Evolutionary conservation across 768 basidiomycete species (phyloP).

Genomic region (Boletus sensibilis): DNA sequence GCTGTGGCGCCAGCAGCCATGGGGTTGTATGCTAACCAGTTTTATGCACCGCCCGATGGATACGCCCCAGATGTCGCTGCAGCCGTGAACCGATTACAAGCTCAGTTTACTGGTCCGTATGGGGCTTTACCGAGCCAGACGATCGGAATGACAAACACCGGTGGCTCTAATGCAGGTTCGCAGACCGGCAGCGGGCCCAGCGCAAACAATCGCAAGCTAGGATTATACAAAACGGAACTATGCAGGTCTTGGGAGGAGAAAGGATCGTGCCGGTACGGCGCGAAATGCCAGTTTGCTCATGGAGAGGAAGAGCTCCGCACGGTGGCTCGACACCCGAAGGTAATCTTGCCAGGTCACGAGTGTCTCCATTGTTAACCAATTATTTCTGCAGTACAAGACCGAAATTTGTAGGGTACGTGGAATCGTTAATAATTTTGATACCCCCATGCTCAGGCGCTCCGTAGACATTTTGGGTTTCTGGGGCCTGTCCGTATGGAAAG

Average conservation of each 20-base stretch:
- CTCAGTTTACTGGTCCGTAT: conserved; percentile 55
- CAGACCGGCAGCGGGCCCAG: conserved; percentile 64
- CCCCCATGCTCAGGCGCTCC: conserved; percentile 9
- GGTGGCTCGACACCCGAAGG: conserved; percentile 88
- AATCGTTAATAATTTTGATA: neutral
- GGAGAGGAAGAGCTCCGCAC: conserved; percentile 85
- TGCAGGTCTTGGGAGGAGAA: conserved; percentile 95
- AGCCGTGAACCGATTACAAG: conserved; percentile 62
- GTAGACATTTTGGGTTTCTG: conserved; percentile 92
- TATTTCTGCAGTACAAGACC: conserved; percentile 72
- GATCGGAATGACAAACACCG: conserved; percentile 43
- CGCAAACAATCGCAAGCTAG: conserved; percentile 88
- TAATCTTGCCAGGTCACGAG: conserved; percentile 31
- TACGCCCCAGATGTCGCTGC: conserved; percentile 55
- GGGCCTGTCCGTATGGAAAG: conserved; percentile 90
- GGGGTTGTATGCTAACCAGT: conserved; percentile 69
- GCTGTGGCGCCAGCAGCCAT: conserved; percentile 44
- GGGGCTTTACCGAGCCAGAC: conserved; percentile 46
- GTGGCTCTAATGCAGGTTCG: conserved; percentile 26
- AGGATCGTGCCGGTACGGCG: conserved; percentile 78
- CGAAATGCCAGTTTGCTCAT: conserved; percentile 92
- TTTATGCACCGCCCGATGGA: conserved; percentile 60
- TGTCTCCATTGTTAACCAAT: conserved; percentile 17
- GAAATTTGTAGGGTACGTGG: conserved; percentile 82
- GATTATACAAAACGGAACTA: conserved; percentile 87